Evolutionary conservation across 371 early-diverging fungal genomes (phyloP).

Genomic region (Mortierella sp.): DNA sequence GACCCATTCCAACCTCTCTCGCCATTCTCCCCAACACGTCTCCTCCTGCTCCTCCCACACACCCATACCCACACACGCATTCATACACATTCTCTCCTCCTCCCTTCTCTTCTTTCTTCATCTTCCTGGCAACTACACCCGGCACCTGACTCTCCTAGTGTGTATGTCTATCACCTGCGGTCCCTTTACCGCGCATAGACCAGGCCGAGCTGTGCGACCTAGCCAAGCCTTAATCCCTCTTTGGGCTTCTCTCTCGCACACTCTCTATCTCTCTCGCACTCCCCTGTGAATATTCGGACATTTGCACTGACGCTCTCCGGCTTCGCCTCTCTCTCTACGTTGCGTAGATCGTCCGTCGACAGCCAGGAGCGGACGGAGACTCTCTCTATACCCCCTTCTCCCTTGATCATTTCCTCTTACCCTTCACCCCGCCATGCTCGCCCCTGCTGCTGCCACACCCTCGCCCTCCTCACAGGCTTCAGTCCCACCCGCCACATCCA

Average conservation of each 20-base stretch:
- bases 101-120: background rate
- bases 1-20: background rate
- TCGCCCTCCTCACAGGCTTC: background rate
- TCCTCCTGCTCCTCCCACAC: background rate
- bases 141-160: background rate
- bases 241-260: background rate
- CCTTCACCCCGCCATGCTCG: background rate
- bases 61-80: background rate
- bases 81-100: background rate
- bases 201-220: background rate
- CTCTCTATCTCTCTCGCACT: background rate
- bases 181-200: too few species aligned
- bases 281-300: background rate
- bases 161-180: too few species aligned
- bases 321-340: too few species aligned
- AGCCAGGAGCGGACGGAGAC: too few species aligned
- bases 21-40: background rate
- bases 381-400: too few species aligned
- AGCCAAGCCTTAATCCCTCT: background rate
- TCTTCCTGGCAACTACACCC: conserved; percentile 7
- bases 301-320: too few species aligned
- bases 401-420: background rate
- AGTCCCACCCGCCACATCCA: background rate
- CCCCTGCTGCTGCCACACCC: background rate
- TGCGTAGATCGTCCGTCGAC: too few species aligned